phyloP scores from a whole-genome alignment of 1,284 basidiomycete species.

The Trametes sp. region DNA sequence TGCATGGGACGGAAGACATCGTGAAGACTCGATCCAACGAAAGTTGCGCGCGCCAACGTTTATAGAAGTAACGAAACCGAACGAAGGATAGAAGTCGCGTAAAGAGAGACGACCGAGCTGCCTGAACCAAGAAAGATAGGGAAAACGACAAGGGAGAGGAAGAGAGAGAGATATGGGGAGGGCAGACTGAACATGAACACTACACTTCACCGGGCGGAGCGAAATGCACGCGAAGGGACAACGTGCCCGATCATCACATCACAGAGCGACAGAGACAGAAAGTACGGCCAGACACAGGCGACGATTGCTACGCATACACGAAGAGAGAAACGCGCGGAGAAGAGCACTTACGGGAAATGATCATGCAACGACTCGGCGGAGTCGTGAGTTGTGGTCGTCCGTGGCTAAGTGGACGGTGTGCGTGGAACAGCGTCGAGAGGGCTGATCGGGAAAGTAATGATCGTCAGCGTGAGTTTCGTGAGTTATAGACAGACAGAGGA shows the following conservation, averaged over 20 bases:
- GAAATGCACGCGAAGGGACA: slow-evolving; percentile 29
- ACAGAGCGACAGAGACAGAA: slow-evolving; percentile 1
- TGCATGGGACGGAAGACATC: slow-evolving; percentile 23
- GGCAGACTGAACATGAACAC: slow-evolving; percentile 21
- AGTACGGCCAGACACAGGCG: not conserved
- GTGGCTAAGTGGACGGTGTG: slow-evolving; percentile 36
- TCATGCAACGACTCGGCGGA: slow-evolving; percentile 44
- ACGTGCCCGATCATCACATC: slow-evolving; percentile 36
- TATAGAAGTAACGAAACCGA: not conserved
- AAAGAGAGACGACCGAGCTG: not conserved
- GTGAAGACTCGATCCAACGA: slow-evolving; percentile 10
- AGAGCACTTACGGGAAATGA: slow-evolving; percentile 48
- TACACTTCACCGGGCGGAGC: slow-evolving; percentile 28
- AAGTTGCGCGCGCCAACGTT: slow-evolving; percentile 14
- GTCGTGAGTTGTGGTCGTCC: slow-evolving; percentile 32
- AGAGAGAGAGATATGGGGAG: slow-evolving; percentile 1
- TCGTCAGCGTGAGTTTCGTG: slow-evolving; percentile 36
- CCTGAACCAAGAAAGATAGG: slow-evolving; percentile 27
- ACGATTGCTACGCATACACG: slow-evolving; percentile 11
- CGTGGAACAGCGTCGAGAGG: slow-evolving; percentile 27
- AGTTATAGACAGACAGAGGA: slow-evolving; percentile 28
- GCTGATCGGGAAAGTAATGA: slow-evolving; percentile 44
- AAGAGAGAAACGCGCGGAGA: slow-evolving; percentile 19
- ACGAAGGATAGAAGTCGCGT: slow-evolving; percentile 1
- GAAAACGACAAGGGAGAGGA: not conserved